Conservation (phyloP, 371 early-diverging fungal species). For the Mortierella sp. region DNA sequence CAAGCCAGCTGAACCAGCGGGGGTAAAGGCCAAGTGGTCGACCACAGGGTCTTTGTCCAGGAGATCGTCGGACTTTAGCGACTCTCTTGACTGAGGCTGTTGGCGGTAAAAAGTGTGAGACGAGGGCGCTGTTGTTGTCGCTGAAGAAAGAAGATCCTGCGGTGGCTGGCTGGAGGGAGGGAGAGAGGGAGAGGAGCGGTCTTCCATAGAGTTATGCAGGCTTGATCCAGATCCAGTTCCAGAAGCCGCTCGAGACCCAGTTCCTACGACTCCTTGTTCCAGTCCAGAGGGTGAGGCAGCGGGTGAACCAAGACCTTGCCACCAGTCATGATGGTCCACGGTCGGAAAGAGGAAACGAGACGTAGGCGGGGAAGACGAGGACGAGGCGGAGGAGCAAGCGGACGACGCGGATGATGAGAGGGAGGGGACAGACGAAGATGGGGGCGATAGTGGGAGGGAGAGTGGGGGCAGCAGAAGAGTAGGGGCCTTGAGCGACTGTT, state of each 20-base stretch:
- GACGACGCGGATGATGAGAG: conserved; percentile 23
- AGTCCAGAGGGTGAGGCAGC: neutral
- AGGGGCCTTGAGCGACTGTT: conserved; percentile 16
- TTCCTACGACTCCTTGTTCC: neutral
- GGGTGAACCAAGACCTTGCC: neutral
- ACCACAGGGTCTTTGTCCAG: conserved; percentile 7
- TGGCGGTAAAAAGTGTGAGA: conserved; percentile 12
- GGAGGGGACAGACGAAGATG: conserved; percentile 26
- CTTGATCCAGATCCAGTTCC: conserved; percentile 9
- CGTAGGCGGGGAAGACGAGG: conserved; percentile 18
- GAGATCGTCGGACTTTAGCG: neutral
- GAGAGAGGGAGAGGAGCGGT: too few species aligned
- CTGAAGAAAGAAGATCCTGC: neutral
- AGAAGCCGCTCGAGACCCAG: neutral
- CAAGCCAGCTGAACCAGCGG: conserved; percentile 5
- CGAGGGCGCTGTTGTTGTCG: neutral
- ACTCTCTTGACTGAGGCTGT: conserved; percentile 5
- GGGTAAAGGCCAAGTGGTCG: neutral
- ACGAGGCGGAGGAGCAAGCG: conserved; percentile 19
- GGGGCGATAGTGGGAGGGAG: conserved; percentile 21
- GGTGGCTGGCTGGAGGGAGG: too few species aligned
- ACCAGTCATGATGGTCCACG: conserved; percentile 23
- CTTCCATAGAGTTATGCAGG: neutral
- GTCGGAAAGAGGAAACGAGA: conserved; percentile 16
- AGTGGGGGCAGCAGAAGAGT: neutral